Evolutionary conservation across 1,284 basidiomycete genomes (phyloP), one percentile per base, ranked within the genome.

Genomic region (Macrocystidia cucumis): DNA sequence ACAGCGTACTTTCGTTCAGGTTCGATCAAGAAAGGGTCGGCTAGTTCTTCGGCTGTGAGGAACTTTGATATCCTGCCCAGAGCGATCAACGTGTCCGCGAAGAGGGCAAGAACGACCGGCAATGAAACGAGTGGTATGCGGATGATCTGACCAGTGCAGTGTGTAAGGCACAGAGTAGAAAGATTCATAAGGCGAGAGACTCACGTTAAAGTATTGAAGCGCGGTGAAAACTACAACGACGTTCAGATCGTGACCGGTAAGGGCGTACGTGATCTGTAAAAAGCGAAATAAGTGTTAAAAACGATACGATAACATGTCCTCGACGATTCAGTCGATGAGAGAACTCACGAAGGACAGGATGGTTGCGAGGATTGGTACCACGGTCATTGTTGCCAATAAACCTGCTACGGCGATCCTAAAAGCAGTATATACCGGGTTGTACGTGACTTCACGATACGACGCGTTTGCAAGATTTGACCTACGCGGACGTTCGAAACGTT

Each of bases 191-290:
- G 28, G 13, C 5, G 18, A n/a, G 13, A 8, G 9, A 51, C 74
- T 43, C 37, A 88, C 74, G 48, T 83, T 81, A 67, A 90, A 87
- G 40, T 82, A 67, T 42, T 84, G 77, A 9, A 91, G 56, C 8
- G 78, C 76, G 11, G 73, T 72, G 57, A 91, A 91, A 42, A 90
- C 80, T 45, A 72, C 67, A 2, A 81, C 78, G 5, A 84, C 62
- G 45, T 78, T 71, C 24, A 89, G 69, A 2, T 65, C 48, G 51
- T 88, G 78, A 2, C 78, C 77, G 18, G 65, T 74, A 9, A 79
- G 57, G 1, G 71, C 67, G 50, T 87, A 89, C 0, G 81, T 80
- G 49, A 90, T 74, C 75, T 79, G 38, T 2, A 32, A 30, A 30
- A 16, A 26, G 4, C n/a, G 3, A 24, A 16, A 13, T 38, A 16